These are phyloP conservation scores for Endoconidiophora polonica DNA, from an alignment of 2,329 filamentous ascomycete species.

Conservation along the genomic window DNA sequence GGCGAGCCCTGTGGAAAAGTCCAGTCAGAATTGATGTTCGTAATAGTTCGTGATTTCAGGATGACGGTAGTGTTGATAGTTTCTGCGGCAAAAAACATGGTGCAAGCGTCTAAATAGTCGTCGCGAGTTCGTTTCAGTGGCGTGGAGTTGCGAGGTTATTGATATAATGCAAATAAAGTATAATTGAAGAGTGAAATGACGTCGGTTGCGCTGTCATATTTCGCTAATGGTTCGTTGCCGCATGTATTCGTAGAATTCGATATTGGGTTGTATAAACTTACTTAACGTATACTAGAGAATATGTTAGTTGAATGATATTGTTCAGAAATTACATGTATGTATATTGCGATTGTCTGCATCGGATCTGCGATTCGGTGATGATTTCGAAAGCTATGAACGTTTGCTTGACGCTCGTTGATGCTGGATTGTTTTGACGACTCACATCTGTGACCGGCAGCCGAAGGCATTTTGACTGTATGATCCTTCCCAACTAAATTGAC, in stretches of 20 bases:
- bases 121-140: not conserved
- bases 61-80: not conserved
- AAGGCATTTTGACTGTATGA: conserved; percentile 57
- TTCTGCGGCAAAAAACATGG: not conserved
- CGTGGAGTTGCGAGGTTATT: not conserved
- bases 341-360: not conserved
- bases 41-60: not conserved
- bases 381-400: conserved; percentile 3
- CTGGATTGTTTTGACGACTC: conserved; percentile 30
- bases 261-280: conserved; percentile 35
- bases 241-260: not conserved
- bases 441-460: conserved; percentile 78
- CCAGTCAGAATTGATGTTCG: conserved; percentile 13
- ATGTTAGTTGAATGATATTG: conserved; percentile 23
- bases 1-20: conserved; percentile 56
- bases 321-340: conserved; percentile 13
- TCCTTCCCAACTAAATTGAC: conserved; percentile 25
- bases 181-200: not conserved
- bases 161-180: too few relatives aligned
- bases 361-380: conserved; percentile 1
- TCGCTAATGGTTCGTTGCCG: not conserved
- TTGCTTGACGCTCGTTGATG: conserved; percentile 4
- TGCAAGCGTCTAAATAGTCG: not conserved
- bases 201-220: not conserved
- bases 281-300: conserved; percentile 64